Base-by-base conservation (phyloP, 139 green algal species). In the Tetradesmus lagerheimii region DNA sequence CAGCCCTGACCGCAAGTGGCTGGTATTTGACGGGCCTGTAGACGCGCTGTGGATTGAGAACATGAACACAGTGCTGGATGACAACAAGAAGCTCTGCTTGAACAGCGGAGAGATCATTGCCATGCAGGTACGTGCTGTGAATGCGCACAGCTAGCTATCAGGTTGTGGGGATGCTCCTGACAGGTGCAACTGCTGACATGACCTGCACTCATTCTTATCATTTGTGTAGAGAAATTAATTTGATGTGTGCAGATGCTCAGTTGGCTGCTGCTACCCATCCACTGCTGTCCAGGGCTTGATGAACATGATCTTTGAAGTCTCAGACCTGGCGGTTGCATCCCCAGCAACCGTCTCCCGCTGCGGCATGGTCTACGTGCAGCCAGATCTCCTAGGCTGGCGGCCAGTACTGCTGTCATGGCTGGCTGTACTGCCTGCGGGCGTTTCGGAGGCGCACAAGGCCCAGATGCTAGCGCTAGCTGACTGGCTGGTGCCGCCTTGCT, bases 41-140 rank as follows among this genome's bases (percentile, higher is more conserved):
- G 96, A 98, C 89, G 96, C 96, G 23, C 95, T 98, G 66, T 98
- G 96, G 96, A 97, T 98, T 90, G 95, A 98, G 90, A 98, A 97
- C 92, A 97, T 98, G 95, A 98, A 98, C 94, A 97, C 96, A n/a
- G 92, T 95, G 89, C 93, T 98, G 67, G 96, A 98, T 87, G 96
- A 98, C 94, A 98, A 98, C 93, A 96, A 96, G 80, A 98, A 97
- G 93, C 94, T 98, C 53, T 98, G 96, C 87, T 89, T 98, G 78
- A 94, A 94, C 74, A 97, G 96, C 91, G 93, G 89, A 66, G 96
- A 98, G 91, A 97, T 98, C 92, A 98, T 98, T 85, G 91, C 94
- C 66, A 98, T 98, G 96, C 95, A 91, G 83, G 43, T 80, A 57
- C 11, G 81, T 9, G 27, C 9, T 37, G 25, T 0, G 14, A 11